A percentile compares a stretch with the other conserved stretches of the same genome.
Evolutionary conservation across 768 basidiomycete species (phyloP).

Genomic region (Tulasnella sp.): DNA sequence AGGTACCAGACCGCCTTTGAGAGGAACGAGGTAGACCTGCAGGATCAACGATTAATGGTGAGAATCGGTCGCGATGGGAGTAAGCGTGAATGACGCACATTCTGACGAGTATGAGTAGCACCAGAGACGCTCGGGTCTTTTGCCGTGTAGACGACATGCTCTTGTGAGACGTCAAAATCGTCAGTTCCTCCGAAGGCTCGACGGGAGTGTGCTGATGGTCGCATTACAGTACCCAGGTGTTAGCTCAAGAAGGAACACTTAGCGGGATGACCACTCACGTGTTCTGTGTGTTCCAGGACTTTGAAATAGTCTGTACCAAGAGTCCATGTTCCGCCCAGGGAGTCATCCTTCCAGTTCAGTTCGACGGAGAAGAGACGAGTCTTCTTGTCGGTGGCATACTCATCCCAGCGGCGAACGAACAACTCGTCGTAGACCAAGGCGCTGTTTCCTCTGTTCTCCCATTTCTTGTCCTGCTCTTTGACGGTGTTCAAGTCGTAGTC

Average conservation of each 20-base stretch:
- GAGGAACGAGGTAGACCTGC: slow-evolving; percentile 70
- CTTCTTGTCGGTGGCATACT: slow-evolving; percentile 73
- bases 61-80: neutral
- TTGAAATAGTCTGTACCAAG: slow-evolving; percentile 60
- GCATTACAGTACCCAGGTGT: neutral
- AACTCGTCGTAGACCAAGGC: slow-evolving; percentile 71
- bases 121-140: slow-evolving; percentile 74
- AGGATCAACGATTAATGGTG: neutral
- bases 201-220: slow-evolving; percentile 30
- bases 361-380: slow-evolving; percentile 71
- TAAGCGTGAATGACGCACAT: slow-evolving; percentile 51
- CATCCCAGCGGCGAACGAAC: slow-evolving; percentile 77
- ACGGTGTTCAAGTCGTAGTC: slow-evolving; percentile 57
- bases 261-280: neutral
- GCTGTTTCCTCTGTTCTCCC: slow-evolving; percentile 70
- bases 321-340: slow-evolving; percentile 52
- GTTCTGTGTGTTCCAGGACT: slow-evolving; percentile 41
- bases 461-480: slow-evolving; percentile 68
- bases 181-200: slow-evolving; percentile 36
- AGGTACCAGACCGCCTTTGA: slow-evolving; percentile 28
- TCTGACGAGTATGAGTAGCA: slow-evolving; percentile 88
- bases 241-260: neutral
- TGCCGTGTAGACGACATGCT: slow-evolving; percentile 76
- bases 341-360: slow-evolving; percentile 52
- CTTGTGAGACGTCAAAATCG: slow-evolving; percentile 32